Conservation (phyloP, 495 filamentous ascomycete genomes). For the Penicillium arizonense region DNA sequence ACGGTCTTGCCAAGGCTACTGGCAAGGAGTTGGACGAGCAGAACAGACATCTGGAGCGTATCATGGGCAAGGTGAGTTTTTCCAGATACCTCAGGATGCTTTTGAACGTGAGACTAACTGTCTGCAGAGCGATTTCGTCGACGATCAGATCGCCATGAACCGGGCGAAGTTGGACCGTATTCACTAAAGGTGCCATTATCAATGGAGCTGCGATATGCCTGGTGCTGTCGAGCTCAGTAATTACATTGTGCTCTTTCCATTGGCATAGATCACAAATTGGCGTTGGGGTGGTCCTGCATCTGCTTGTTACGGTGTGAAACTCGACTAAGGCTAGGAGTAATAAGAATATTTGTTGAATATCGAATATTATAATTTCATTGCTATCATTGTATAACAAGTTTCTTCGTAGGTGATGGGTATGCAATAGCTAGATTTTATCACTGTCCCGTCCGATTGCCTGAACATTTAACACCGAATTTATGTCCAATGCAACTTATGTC, state of each 20-base stretch:
- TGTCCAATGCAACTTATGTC: background rate
- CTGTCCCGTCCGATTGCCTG: too few relatives aligned
- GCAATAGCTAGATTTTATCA: too few relatives aligned
- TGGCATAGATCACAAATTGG: conserved; percentile 19
- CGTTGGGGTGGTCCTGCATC: conserved; percentile 18
- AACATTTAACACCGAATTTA: too few relatives aligned
- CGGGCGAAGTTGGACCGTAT: conserved; percentile 63
- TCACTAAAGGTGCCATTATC: conserved; percentile 29
- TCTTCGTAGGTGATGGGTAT: too few relatives aligned
- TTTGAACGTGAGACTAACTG: conserved; percentile 25
- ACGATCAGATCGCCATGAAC: conserved; percentile 71
- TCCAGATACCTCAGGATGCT: background rate
- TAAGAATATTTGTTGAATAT: conserved; percentile 3
- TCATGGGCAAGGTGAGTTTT: conserved; percentile 63
- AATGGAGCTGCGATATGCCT: conserved; percentile 29
- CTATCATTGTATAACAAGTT: background rate
- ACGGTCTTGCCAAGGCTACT: conserved; percentile 65
- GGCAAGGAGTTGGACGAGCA: conserved; percentile 72
- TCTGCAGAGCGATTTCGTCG: conserved; percentile 61
- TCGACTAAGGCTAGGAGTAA: background rate
- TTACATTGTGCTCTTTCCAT: conserved; percentile 5
- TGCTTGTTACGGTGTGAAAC: background rate
- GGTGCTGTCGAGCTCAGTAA: conserved; percentile 32
- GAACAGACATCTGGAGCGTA: conserved; percentile 71
- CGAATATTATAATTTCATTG: conserved; percentile 6